Base-by-base conservation (phyloP, 108 stramenopile species). In the Fragilaria radians region DNA sequence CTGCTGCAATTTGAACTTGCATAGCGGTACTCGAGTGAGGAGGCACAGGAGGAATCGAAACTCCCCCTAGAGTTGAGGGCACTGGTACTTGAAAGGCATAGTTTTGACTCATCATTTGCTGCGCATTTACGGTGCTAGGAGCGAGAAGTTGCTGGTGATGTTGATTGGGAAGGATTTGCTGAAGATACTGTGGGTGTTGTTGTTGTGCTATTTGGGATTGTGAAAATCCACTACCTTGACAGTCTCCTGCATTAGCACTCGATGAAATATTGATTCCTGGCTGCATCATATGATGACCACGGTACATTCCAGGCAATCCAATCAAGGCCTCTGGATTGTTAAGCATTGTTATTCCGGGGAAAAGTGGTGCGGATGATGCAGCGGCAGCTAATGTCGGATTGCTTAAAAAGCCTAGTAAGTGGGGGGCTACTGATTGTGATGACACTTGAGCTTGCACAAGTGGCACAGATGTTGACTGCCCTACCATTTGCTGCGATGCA, bases 321-420 rank as follows among this genome's bases (percentile, higher is more conserved):
- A 59, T 57, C 34, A 78, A 68, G 1, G 78, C 78, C 24, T 61
- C 73, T 7, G 73, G 73, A 52, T 74, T 74, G 27, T 66, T 73
- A 24, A 74, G 48, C 67, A 78, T 78, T 1, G 71, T 70, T 5
- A 71, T 66, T 0, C 70, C 68, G n/a, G 71, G 71, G 46, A 72
- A 68, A 28, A 70, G 46, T 0, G 76, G 76, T 18, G 67, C 66
- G 3, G 63, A 68, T 3, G 63, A 70, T 27, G 72, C 77, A 5
- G 72, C 68, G 3, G 76, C 66, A 1, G 77, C 77, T 19, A 78
- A 30, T 21, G 72, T 63, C 30, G 77, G 77, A 51, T 73, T 73
- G 4, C 66, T 66, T 66, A 73, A 65, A 5, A 73, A 66, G 26
- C 56, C 67, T 67, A 77, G 52, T 25, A 72, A 25, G 42, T 70